These are phyloP conservation scores for Trichothecium sympodiale DNA, from an alignment of 2,329 filamentous ascomycete genomes.

Conservation along the genomic window DNA sequence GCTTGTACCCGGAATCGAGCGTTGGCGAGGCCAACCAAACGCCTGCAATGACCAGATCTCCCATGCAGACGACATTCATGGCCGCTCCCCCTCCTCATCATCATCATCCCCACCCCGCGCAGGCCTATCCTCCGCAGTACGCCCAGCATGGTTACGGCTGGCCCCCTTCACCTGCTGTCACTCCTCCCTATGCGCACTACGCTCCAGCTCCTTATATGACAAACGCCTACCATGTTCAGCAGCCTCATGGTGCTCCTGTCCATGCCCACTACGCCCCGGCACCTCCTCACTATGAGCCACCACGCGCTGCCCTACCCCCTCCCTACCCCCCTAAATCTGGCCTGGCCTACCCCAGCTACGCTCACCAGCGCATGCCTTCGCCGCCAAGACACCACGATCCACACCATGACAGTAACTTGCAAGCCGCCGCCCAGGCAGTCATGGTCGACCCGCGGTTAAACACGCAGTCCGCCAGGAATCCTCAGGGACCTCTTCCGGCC, in stretches of 20 bases:
- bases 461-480: conserved; percentile 21
- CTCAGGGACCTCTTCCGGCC: conserved; percentile 32
- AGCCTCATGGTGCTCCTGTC: conserved; percentile 8
- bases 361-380: conserved; percentile 18
- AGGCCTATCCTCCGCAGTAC: conserved; percentile 28
- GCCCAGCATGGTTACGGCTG: conserved; percentile 35
- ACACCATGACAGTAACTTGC: conserved; percentile 32
- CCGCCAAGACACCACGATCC: conserved; percentile 26
- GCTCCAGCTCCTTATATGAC: conserved; percentile 24
- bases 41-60: conserved; percentile 69
- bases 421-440: conserved; percentile 28
- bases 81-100: conserved; percentile 23
- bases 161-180: conserved; percentile 45
- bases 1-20: conserved; percentile 94
- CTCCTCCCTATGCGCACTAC: conserved; percentile 41
- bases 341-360: conserved; percentile 16
- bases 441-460: conserved; percentile 26
- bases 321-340: conserved; percentile 23
- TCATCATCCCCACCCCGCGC: conserved; percentile 15
- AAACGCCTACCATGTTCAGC: conserved; percentile 13
- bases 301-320: conserved; percentile 16
- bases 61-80: conserved; percentile 32
- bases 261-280: conserved; percentile 17
- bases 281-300: conserved; percentile 2
- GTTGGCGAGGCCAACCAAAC: conserved; percentile 75